Conservation (phyloP, 768 basidiomycete genomes). For the Mycena capillaripes region DNA sequence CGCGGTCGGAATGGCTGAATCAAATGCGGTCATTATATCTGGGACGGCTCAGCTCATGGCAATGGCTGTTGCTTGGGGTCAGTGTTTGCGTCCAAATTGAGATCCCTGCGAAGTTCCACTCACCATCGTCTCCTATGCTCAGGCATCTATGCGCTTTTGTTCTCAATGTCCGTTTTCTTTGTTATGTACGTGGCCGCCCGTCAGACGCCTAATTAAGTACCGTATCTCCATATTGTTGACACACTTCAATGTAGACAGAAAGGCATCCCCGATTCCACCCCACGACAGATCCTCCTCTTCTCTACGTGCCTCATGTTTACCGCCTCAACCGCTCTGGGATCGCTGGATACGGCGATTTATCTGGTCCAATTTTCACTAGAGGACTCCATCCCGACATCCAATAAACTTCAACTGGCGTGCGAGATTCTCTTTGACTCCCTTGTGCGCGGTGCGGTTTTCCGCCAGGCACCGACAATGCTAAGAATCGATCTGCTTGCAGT, state of each 20-base stretch:
- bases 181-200: neutral
- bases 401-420: slow-evolving; percentile 9
- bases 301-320: slow-evolving; percentile 12
- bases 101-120: too few relatives aligned
- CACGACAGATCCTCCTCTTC: slow-evolving; percentile 19
- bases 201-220: neutral
- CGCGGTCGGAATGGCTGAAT: too few relatives aligned
- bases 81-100: too few relatives aligned
- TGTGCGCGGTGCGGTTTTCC: neutral
- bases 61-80: neutral
- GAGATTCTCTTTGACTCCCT: slow-evolving; percentile 15
- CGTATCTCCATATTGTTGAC: neutral
- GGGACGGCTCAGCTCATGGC: slow-evolving; percentile 14
- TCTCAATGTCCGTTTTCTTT: slow-evolving; percentile 1
- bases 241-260: neutral
- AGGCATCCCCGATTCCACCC: neutral
- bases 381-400: neutral
- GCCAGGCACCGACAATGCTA: neutral
- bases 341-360: slow-evolving; percentile 8
- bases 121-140: too few relatives aligned
- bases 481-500: neutral
- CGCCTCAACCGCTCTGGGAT: neutral
- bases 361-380: neutral
- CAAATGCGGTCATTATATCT: neutral
- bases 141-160: slow-evolving; percentile 6